Evolutionary conservation across 2,329 filamentous ascomycete genomes (phyloP).

Genomic region (Rachicladosporium sp.): DNA sequence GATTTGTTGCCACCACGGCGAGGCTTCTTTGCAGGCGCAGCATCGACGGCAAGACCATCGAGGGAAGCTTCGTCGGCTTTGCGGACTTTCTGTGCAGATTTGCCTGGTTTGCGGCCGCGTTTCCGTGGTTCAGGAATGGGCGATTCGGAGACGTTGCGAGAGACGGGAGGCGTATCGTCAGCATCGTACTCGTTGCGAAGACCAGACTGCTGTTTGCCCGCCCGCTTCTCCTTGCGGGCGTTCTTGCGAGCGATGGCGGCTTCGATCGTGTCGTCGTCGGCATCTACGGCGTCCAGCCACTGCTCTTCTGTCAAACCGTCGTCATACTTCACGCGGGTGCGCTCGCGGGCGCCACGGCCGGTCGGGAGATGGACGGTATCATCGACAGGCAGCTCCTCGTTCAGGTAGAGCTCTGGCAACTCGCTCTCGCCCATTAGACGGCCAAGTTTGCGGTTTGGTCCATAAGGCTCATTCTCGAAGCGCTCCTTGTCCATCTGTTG

Average conservation of each 20-base stretch:
- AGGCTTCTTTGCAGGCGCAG: constrained; percentile 60
- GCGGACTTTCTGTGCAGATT: constrained; percentile 59
- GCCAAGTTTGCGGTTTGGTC: constrained; percentile 54
- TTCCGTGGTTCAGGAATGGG: constrained; percentile 55
- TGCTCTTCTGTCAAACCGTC: constrained; percentile 97
- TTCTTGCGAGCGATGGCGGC: constrained; percentile 84
- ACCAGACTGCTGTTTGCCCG: constrained; percentile 60
- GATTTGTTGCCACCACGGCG: constrained; percentile 61
- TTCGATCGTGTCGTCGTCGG: constrained; percentile 88
- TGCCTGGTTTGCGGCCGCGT: constrained; percentile 63
- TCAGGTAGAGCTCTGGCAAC: constrained; percentile 85
- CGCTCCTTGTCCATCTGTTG: constrained; percentile 73
- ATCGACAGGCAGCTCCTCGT: constrained; percentile 70
- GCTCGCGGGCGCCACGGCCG: constrained; percentile 87
- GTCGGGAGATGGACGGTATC: constrained; percentile 59
- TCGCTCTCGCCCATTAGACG: constrained; percentile 81
- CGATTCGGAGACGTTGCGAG: constrained; percentile 73
- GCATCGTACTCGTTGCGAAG: constrained; percentile 29
- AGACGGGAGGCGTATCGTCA: constrained; percentile 66
- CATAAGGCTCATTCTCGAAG: constrained; percentile 54
- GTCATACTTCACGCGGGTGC: constrained; percentile 88
- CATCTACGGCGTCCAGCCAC: constrained; percentile 95
- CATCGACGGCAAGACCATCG: constrained; percentile 55
- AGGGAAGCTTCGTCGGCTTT: constrained; percentile 61
- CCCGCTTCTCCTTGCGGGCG: constrained; percentile 68